Evolutionary conservation across 169 alveolate genomes (phyloP).

Genomic region (Miamiensis avidus): DNA sequence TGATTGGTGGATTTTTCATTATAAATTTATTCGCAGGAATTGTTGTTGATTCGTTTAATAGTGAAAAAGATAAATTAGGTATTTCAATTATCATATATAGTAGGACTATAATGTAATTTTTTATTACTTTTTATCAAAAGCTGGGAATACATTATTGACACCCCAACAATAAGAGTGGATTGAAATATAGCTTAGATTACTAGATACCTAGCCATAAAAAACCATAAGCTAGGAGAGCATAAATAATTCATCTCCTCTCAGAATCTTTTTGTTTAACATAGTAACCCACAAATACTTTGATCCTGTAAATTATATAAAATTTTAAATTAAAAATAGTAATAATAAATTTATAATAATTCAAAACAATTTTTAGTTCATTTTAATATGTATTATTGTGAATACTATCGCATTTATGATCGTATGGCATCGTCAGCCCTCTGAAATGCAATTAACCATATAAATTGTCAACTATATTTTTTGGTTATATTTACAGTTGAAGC

Average conservation of each 20-base stretch:
- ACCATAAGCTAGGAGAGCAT: neutral
- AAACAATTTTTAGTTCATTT: constrained; percentile 34
- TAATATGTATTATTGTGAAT: constrained; percentile 37
- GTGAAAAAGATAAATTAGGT: constrained; percentile 41
- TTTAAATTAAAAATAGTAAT: neutral
- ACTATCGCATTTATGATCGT: constrained; percentile 32
- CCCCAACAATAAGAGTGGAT: constrained; percentile 45
- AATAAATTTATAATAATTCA: constrained; percentile 10
- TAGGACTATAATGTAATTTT: too few relatives aligned
- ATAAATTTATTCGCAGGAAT: constrained; percentile 84
- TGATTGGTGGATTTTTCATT: constrained; percentile 78
- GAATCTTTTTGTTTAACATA: neutral
- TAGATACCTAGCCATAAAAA: constrained; percentile 26
- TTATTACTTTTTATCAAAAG: too few relatives aligned
- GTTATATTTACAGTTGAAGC: constrained; percentile 45
- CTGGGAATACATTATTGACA: constrained; percentile 17
- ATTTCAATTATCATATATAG: too few relatives aligned
- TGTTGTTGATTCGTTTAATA: constrained; percentile 55
- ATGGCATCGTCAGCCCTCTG: constrained; percentile 21
- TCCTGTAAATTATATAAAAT: neutral
- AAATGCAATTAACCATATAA: constrained; percentile 9
- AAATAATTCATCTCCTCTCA: neutral
- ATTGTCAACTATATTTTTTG: constrained; percentile 36
- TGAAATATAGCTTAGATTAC: constrained; percentile 20
- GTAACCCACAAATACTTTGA: neutral